A percentile compares a stretch with the other conserved stretches of the same genome.
These are phyloP conservation scores for Aspergillus cristatus DNA, from an alignment of 495 filamentous ascomycete genomes.

Conservation along the genomic window DNA sequence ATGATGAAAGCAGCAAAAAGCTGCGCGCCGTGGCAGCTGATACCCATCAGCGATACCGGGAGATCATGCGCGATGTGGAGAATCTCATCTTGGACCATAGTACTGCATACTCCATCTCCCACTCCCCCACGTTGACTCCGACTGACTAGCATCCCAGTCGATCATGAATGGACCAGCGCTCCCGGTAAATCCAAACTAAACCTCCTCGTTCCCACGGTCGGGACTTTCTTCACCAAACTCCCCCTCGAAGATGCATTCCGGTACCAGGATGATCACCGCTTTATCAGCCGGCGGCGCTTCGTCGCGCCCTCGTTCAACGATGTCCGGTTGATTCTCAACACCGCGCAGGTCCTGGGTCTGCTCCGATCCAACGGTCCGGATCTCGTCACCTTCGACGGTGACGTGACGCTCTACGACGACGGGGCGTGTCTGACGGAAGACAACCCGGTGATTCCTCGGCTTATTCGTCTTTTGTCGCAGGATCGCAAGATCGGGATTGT, in stretches of 20 bases:
- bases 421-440: constrained; percentile 63
- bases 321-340: constrained; percentile 84
- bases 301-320: constrained; percentile 98
- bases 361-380: constrained; percentile 52
- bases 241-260: constrained; percentile 81
- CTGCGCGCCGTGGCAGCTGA: constrained; percentile 47
- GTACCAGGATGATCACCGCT: constrained; percentile 74
- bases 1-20: constrained; percentile 41
- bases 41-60: constrained; percentile 73
- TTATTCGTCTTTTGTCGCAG: constrained; percentile 54
- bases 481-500: constrained; percentile 83
- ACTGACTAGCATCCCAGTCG: constrained; percentile 42
- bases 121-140: neutral
- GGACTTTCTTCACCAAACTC: constrained; percentile 83
- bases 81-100: constrained; percentile 86
- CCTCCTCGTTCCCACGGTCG: constrained; percentile 81
- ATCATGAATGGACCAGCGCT: constrained; percentile 52
- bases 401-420: constrained; percentile 95
- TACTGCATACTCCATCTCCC: constrained; percentile 26
- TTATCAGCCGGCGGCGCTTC: constrained; percentile 86
- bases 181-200: constrained; percentile 78
- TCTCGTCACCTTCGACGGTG: constrained; percentile 93
- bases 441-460: constrained; percentile 70
- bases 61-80: constrained; percentile 94
- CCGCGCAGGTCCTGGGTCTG: constrained; percentile 84